Conservation (phyloP, 805 yeast genomes). For the Pichia insulana region DNA sequence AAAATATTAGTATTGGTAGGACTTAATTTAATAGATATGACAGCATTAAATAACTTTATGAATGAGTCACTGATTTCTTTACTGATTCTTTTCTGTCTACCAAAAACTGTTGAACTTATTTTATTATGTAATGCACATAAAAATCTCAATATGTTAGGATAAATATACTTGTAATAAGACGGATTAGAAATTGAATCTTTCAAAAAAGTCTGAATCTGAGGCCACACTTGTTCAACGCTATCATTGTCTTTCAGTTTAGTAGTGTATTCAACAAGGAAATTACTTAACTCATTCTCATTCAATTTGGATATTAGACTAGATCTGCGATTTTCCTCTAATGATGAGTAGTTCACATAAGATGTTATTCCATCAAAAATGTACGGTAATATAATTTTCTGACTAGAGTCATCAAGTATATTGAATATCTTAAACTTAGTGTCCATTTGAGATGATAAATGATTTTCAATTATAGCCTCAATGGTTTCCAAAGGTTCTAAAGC, state of each 20-base stretch:
- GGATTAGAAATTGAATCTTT: slow-evolving; percentile 46
- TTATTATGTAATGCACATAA: slow-evolving; percentile 46
- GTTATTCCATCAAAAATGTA: slow-evolving; percentile 48
- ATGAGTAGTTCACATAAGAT: slow-evolving; percentile 34
- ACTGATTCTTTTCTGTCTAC: slow-evolving; percentile 48
- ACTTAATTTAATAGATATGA: slow-evolving; percentile 18
- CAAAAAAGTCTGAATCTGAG: slow-evolving; percentile 46
- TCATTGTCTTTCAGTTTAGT: slow-evolving; percentile 42
- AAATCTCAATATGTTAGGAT: slow-evolving; percentile 47
- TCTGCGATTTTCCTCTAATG: slow-evolving; percentile 22
- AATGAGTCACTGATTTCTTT: slow-evolving; percentile 38
- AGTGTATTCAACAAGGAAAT: slow-evolving; percentile 54
- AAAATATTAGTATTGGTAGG: slow-evolving; percentile 14
- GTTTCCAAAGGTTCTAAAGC: slow-evolving; percentile 65
- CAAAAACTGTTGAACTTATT: slow-evolving; percentile 48
- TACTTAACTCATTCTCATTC: slow-evolving; percentile 35
- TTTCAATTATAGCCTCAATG: slow-evolving; percentile 51
- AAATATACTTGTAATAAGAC: slow-evolving; percentile 36
- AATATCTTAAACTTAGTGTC: slow-evolving; percentile 37
- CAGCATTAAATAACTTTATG: slow-evolving; percentile 18
- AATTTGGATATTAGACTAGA: slow-evolving; percentile 43
- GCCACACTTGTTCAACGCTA: slow-evolving; percentile 63
- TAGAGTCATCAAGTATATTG: slow-evolving; percentile 79
- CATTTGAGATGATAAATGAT: slow-evolving; percentile 6
- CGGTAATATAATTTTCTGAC: slow-evolving; percentile 68